Base-by-base conservation (phyloP, 1,284 basidiomycete genomes). In the Ganoderma boninense region DNA sequence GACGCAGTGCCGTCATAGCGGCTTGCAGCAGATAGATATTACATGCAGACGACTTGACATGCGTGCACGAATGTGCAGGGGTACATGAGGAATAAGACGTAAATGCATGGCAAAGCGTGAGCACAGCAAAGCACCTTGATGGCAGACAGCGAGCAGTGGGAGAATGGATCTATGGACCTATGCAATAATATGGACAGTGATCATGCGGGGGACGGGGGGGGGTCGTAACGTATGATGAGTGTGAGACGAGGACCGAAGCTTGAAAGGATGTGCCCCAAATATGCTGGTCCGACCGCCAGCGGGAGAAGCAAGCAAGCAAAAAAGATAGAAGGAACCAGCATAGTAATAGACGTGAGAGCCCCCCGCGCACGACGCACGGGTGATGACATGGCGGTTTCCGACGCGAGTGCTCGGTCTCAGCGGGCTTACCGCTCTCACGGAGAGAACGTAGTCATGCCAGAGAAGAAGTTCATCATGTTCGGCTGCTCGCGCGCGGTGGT, bases 401-500 rank as follows among this genome's bases (percentile, higher is more conserved):
- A 56, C 23, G 49, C 10, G 49, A 10, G 38, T 38, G 38, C 38
- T 38, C 6, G 4, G 16, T 35, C 8, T 16, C 56, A 29, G 56
- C 56, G 2, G 29, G 16, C 8, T 18, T 3, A 29, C 38, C 3
- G 7, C 38, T 38, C 35, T 60, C 57, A 60, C n/a, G 32, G 5
- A 2, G 29, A 7, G n/a, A n/a, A 11, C 57, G n/a, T 60, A 35
- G 35, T 60, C 35, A 60, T 60, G 20, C 57, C 57, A 40, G 57
- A 60, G 35, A 60, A 60, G 57, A 60, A 38, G 10, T 60, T 40
- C 57, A 40, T 60, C 57, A 40, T 40, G 32, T 20, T 60, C 35
- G 57, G 57, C 35, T 60, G 32, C 57, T 72, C 66, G 66, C 69
- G 70, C 62, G 70, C 70, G 49, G 49, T 64, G 60, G 72, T 63